These are phyloP conservation scores for Adansonia digitata DNA, from an alignment of 345 rosid genomes.

Conservation along the genomic window DNA sequence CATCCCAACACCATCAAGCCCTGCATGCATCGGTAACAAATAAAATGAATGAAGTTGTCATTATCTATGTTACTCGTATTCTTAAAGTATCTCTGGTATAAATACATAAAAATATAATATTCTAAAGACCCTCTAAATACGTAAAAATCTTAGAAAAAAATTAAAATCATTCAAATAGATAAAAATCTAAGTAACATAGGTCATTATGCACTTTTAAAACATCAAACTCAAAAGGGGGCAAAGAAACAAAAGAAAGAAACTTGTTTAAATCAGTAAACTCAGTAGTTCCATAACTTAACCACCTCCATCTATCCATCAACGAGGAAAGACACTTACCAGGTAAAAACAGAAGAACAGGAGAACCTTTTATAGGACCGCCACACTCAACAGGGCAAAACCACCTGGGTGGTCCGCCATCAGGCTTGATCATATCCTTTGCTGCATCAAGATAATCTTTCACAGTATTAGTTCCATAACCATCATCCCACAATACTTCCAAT, in stretches of 20 bases:
- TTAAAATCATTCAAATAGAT: too few relatives aligned
- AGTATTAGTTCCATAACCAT: conserved; percentile 65
- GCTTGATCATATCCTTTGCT: conserved; percentile 50
- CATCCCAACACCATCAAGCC: conserved; percentile 5
- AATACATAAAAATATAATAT: too few relatives aligned
- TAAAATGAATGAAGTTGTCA: neutral
- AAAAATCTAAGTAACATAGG: too few relatives aligned
- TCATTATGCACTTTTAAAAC: neutral
- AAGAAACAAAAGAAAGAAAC: neutral
- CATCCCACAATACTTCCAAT: conserved; percentile 75
- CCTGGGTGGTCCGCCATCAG: conserved; percentile 75
- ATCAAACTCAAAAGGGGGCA: conserved; percentile 28
- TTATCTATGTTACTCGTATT: too few relatives aligned
- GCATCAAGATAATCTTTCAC: conserved; percentile 59
- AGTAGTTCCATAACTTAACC: too few relatives aligned
- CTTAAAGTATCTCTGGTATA: too few relatives aligned
- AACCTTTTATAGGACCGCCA: conserved; percentile 55
- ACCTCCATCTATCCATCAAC: too few relatives aligned
- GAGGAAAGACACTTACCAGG: conserved; percentile 49
- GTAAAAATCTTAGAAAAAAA: too few relatives aligned
- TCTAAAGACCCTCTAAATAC: too few relatives aligned
- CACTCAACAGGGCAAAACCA: conserved; percentile 92
- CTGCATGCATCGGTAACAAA: neutral
- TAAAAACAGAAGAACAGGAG: conserved; percentile 69
- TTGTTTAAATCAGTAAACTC: too few relatives aligned